These are phyloP conservation scores for Thinopyrum elongatum DNA, from an alignment of 176 grass and related monocot species.

Conservation along the genomic window DNA sequence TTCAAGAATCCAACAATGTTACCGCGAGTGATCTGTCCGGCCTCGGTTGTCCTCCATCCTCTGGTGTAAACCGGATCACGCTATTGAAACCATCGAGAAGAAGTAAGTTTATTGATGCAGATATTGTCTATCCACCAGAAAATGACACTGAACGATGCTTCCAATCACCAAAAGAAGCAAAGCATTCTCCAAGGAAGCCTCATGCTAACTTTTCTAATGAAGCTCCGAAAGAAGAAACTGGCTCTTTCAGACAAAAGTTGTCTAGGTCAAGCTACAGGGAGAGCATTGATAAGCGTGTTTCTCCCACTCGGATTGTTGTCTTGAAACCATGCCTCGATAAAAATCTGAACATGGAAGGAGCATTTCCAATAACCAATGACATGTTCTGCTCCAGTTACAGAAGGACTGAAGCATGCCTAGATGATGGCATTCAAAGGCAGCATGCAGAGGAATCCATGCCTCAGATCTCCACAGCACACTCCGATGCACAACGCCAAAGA, in stretches of 20 bases:
- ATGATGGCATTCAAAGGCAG: constrained; percentile 21
- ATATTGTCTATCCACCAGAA: constrained; percentile 7
- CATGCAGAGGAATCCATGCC: constrained; percentile 27
- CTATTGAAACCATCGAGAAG: constrained; percentile 56
- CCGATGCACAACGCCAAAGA: constrained; percentile 2
- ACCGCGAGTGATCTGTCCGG: constrained; percentile 35
- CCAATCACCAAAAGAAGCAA: constrained; percentile 19
- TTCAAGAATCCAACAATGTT: constrained; percentile 47
- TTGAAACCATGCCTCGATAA: constrained; percentile 70
- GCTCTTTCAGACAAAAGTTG: constrained; percentile 42
- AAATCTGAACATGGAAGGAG: constrained; percentile 46
- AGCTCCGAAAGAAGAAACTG: constrained; percentile 12
- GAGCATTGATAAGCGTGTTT: constrained; percentile 23
- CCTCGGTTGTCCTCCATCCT: constrained; percentile 46
- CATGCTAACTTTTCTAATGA: not conserved
- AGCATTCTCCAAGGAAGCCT: constrained; percentile 40
- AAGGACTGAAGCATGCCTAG: constrained; percentile 20
- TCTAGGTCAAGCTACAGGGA: constrained; percentile 34
- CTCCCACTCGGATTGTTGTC: constrained; percentile 61
- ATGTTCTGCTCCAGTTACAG: constrained; percentile 34
- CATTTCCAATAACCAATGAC: constrained; percentile 28
- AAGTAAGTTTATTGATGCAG: constrained; percentile 24
- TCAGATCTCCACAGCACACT: not conserved
- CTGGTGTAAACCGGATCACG: constrained; percentile 54
- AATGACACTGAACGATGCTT: constrained; percentile 5